Evolutionary conservation across 306 rosid genomes (phyloP).

Genomic region (Cicer arietinum): DNA sequence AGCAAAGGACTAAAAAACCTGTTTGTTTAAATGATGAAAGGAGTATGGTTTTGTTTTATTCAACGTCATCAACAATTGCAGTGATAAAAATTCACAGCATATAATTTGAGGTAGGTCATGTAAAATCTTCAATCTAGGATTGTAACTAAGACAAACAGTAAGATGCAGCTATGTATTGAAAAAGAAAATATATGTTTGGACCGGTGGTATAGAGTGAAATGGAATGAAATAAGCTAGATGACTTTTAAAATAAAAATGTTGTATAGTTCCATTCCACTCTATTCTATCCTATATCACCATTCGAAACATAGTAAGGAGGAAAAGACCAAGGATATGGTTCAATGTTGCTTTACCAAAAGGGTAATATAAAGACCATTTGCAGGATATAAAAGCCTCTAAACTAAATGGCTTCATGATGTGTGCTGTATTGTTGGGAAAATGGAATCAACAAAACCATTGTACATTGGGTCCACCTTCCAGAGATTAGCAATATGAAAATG

Average conservation of each 20-base stretch:
- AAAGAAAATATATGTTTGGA: background rate
- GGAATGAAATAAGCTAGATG: too few relatives aligned
- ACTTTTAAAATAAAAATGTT: too few relatives aligned
- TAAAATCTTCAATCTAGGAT: slow-evolving; percentile 28
- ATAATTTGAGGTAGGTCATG: slow-evolving; percentile 8
- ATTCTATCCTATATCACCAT: too few relatives aligned
- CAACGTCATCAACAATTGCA: too few relatives aligned
- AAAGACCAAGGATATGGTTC: too few relatives aligned
- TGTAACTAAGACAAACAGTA: slow-evolving; percentile 19
- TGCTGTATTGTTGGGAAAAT: slow-evolving; percentile 61
- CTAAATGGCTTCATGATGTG: slow-evolving; percentile 43
- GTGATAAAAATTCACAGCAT: background rate
- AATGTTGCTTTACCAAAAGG: too few relatives aligned
- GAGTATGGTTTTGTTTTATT: too few relatives aligned
- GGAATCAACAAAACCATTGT: slow-evolving; percentile 71
- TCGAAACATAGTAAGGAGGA: too few relatives aligned
- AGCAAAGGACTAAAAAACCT: background rate
- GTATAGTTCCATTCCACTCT: too few relatives aligned
- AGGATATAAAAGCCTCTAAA: slow-evolving; percentile 35
- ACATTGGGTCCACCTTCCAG: slow-evolving; percentile 74
- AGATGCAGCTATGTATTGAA: slow-evolving; percentile 15
- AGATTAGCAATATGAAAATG: slow-evolving; percentile 69
- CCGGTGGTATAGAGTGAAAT: too few relatives aligned
- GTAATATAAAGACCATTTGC: background rate
- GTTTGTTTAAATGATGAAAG: background rate